These are phyloP conservation scores for Ascoidea tarda DNA, from an alignment of 805 yeast genomes.

Conservation along the genomic window DNA sequence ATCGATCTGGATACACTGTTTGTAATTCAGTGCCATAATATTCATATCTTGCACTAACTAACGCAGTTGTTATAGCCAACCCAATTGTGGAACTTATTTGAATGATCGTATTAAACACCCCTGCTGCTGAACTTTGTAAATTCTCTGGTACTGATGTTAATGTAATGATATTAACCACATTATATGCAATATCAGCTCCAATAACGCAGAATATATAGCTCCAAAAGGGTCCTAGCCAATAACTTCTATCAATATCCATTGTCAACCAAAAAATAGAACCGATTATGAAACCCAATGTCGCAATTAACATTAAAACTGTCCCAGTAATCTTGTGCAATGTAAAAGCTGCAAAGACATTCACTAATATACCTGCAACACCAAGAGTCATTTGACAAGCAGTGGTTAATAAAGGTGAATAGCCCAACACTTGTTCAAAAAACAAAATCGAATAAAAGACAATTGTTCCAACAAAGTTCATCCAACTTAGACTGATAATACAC, in stretches of 20 bases:
- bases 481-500: constrained; percentile 22
- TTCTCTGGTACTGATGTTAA: constrained; percentile 24
- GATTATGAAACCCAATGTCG: constrained; percentile 21
- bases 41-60: constrained; percentile 20
- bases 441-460: constrained; percentile 24
- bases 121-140: constrained; percentile 32
- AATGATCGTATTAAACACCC: constrained; percentile 29
- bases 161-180: constrained; percentile 29
- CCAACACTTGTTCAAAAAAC: constrained; percentile 26
- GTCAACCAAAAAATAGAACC: constrained; percentile 29
- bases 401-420: constrained; percentile 24
- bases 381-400: constrained; percentile 30
- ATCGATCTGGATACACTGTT: constrained; percentile 11
- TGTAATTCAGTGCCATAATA: constrained; percentile 18
- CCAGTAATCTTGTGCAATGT: constrained; percentile 32
- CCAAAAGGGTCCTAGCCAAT: constrained; percentile 33
- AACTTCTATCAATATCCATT: constrained; percentile 18
- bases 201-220: constrained; percentile 24
- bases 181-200: constrained; percentile 34
- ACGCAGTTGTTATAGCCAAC: constrained; percentile 25
- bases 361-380: constrained; percentile 26
- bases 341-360: constrained; percentile 31
- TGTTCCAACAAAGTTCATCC: constrained; percentile 29
- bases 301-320: constrained; percentile 20
- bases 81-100: constrained; percentile 29